Evolutionary conservation across 495 filamentous ascomycete genomes (phyloP), one percentile per base, ranked within the genome.

Genomic region (Parathielavia appendiculata): DNA sequence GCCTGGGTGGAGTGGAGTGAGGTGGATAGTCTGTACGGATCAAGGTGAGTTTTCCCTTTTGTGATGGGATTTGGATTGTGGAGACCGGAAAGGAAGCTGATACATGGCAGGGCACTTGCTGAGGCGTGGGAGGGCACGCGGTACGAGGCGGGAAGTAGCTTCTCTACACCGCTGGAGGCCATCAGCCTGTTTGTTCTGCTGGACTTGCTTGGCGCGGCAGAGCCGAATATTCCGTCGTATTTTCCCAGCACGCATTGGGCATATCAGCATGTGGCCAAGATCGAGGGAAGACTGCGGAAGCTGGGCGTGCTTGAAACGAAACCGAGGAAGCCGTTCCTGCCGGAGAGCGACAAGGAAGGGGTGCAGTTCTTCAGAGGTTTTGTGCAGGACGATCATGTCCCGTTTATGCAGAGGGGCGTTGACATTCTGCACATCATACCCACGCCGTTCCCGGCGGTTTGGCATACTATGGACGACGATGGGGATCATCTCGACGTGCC

Each of bases 221-320:
- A 81, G 16, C 93, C 93, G 3, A 76, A 63, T 1, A 79, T 98
- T 11, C 86, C 86, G 6, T 91, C 88, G 0, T 93, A 89, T 66
- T 97, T 92, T 71, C 77, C 78, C 47, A 87, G 86, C 6, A 97
- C 93, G 1, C 93, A 98, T 63, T 97, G 92, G 92, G 91, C 92
- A 10, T 98, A 98, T 66, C 76, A 81, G 58, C 76, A 77, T 19
- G 74, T 97, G 64, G 85, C 86, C 0, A 62, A 58, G 0, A 67
- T 91, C 30, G 93, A 97, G 72, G 63, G 72, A 11, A 85, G 90
- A 9, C 72, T 98, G 54, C 82, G 89, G 20, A 71, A 73, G 14
- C 68, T 76, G 55, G 64, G 56, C 16, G 53, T 75, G 35, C 56
- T 78, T 8, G 72, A 78, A 52, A 70, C 75, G 34, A 65, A 45